Evolutionary conservation across 257 asterid species (phyloP).

Genomic region (Knoxia roxburghii): DNA sequence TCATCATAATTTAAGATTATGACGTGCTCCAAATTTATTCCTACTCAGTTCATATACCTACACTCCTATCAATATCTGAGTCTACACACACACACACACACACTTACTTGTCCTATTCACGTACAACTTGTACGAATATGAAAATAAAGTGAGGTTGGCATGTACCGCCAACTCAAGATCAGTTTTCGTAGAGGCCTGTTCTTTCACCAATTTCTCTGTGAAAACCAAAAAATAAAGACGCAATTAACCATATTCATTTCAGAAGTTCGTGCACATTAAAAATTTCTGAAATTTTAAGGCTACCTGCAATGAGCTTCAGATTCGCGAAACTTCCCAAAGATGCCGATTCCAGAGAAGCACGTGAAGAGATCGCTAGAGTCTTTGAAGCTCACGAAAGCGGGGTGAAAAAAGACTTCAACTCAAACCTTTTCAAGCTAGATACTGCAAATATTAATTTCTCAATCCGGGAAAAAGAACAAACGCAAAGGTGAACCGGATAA

Average conservation of each 20-base stretch:
- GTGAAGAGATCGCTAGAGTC: slow-evolving; percentile 37
- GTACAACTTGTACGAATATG: not conserved
- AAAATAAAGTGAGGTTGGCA: not conserved
- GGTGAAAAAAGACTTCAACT: slow-evolving; percentile 42
- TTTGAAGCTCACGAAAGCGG: slow-evolving; percentile 44
- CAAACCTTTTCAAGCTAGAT: slow-evolving; percentile 65
- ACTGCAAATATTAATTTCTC: slow-evolving; percentile 61
- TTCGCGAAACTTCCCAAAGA: slow-evolving; percentile 71
- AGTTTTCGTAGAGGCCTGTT: slow-evolving; percentile 84
- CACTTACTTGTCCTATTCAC: no score
- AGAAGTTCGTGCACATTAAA: not conserved
- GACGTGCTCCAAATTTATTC: not conserved
- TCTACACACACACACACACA: no score
- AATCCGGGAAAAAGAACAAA: slow-evolving; percentile 20
- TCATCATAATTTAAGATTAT: not conserved
- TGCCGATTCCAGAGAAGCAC: slow-evolving; percentile 43
- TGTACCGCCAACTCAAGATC: slow-evolving; percentile 85
- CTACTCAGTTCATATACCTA: not conserved
- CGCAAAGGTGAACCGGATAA: not conserved
- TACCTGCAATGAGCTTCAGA: slow-evolving; percentile 91
- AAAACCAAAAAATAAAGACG: slow-evolving; percentile 9
- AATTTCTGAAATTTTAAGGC: not conserved
- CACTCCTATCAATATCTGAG: not conserved
- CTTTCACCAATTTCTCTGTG: slow-evolving; percentile 85
- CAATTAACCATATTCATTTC: not conserved